phyloP scores from a whole-genome alignment of 345 rosid genomes.

The Camelina neglecta region DNA sequence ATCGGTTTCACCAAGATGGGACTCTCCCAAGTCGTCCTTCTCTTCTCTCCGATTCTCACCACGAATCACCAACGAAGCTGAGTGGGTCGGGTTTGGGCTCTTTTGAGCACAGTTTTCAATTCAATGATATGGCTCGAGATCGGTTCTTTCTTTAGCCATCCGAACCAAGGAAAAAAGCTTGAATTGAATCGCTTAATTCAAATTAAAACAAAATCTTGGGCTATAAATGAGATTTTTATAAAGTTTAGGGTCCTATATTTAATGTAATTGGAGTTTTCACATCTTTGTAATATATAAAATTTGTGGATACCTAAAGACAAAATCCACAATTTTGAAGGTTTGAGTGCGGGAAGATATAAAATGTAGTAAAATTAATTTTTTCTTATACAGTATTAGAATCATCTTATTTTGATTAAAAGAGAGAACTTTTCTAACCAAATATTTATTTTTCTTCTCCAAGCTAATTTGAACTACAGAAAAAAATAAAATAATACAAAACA shows the following conservation, averaged over 20 bases:
- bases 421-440: not conserved
- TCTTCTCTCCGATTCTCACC: slow-evolving; percentile 76
- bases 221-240: not conserved
- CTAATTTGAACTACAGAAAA: not conserved
- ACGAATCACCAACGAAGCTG: slow-evolving; percentile 53
- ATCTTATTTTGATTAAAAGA: too few relatives aligned
- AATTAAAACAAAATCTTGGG: slow-evolving; percentile 25
- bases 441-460: not conserved
- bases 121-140: slow-evolving; percentile 8
- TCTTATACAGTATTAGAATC: not conserved
- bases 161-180: slow-evolving; percentile 14
- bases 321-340: slow-evolving; percentile 21
- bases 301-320: not conserved
- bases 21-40: slow-evolving; percentile 63
- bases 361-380: not conserved
- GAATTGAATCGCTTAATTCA: slow-evolving; percentile 1
- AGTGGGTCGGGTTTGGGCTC: slow-evolving; percentile 79
- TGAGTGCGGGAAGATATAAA: not conserved
- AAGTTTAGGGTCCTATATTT: slow-evolving; percentile 16
- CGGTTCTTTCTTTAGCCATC: slow-evolving; percentile 34
- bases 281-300: not conserved
- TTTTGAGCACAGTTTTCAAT: slow-evolving; percentile 43
- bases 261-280: not conserved
- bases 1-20: slow-evolving; percentile 57
- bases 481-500: not conserved